Base-by-base conservation (phyloP, 129 eudicot species). In the Flaveria trinervia region DNA sequence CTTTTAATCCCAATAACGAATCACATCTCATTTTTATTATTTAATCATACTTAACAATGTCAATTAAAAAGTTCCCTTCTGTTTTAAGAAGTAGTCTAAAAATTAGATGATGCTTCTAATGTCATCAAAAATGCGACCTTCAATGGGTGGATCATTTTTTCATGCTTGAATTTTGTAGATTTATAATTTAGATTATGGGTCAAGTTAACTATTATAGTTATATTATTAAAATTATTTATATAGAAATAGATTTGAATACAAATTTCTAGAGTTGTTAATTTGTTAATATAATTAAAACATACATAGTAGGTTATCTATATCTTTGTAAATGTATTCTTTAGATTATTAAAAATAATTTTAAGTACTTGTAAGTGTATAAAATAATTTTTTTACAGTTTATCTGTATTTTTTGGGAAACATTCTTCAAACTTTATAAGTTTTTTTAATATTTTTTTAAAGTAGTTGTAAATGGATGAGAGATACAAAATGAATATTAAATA, bases 1-100 rank as follows among this genome's bases (percentile, higher is more conserved):
- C 51, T 20, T 56, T 49, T 22, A 41, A 73, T 73, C 77, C 77
- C 68, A 41, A 73, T 33, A 73, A 18, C 68, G 41, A 57, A 73
- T 73, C 77, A 56, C 43, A 15, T 55, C 23, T 73, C 41, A 20
- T 55, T 7, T 39, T 16, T 39, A 0, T 41, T 9, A 45, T 11
- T 8, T 55, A 30, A 1, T 30, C 33, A 26, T 44, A 7, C 48
- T 7, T 44, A 44, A 44, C 48, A 13, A 44, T 23, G 11, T 33
- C 55, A 9, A 17, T 18, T 43, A 39, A 69, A 22, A 71, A 26
- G 28, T 45, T 45, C 14, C 50, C 13, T 45, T 45, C 11, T 9
- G 11, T 45, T 45, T 45, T 11, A 45, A 45, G 2, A 45, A 8
- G 50, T 45, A 45, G 0, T 6, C 52, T 54, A 45, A 9, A 43